Evolutionary conservation across 768 basidiomycete genomes (phyloP).

Genomic region (Nidularia sp.): DNA sequence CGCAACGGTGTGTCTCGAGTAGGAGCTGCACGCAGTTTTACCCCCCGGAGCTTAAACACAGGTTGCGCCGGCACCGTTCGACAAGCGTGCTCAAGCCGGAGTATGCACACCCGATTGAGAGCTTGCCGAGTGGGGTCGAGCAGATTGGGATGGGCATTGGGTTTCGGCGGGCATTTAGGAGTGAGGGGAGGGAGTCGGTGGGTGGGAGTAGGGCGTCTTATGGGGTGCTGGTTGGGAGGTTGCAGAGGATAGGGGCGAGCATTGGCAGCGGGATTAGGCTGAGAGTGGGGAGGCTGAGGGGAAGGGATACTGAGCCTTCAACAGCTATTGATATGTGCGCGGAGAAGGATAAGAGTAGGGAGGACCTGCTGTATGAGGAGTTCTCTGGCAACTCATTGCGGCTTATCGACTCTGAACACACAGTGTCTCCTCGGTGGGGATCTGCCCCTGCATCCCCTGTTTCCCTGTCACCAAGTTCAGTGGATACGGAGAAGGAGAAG

Average conservation of each 20-base stretch:
- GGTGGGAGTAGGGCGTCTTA: neutral
- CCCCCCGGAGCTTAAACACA: neutral
- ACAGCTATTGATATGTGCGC: no score
- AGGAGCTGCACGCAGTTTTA: no score
- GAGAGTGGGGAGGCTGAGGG: no score
- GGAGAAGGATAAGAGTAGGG: no score
- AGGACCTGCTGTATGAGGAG: no score
- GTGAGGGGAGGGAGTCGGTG: neutral
- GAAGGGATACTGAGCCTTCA: no score
- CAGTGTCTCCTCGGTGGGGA: no score
- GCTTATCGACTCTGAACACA: no score
- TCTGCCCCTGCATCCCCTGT: no score
- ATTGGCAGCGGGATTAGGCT: neutral
- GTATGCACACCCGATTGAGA: conserved; percentile 18
- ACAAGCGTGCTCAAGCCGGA: conserved; percentile 22
- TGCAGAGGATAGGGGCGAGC: neutral
- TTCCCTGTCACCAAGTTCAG: no score
- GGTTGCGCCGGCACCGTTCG: conserved; percentile 22
- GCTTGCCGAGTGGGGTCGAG: conserved; percentile 41
- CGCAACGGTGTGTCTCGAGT: conserved; percentile 4
- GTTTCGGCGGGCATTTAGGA: conserved; percentile 20
- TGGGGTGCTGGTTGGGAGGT: neutral
- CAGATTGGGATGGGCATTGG: conserved; percentile 52
- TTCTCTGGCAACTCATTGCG: no score
- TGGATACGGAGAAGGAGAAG: no score